Conservation (phyloP, 2,329 filamentous ascomycete species). For the Neofusicoccum sp. region DNA sequence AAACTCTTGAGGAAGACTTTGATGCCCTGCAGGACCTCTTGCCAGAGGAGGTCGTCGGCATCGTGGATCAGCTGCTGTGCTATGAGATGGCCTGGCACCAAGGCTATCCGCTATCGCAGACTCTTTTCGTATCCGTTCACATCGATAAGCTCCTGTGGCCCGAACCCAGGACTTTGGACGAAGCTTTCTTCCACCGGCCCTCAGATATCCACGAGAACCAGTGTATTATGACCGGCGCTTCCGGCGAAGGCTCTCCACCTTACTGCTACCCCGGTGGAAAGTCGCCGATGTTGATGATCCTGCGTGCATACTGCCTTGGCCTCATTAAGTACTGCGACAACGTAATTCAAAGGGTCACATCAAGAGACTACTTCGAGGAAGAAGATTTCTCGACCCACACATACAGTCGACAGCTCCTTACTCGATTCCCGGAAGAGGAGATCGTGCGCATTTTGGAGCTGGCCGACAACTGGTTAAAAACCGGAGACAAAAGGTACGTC, state of each 20-base stretch:
- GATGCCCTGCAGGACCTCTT: slow-evolving; percentile 66
- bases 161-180: slow-evolving; percentile 60
- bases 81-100: slow-evolving; percentile 97
- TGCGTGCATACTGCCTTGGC: slow-evolving; percentile 83
- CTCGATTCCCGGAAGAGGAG: slow-evolving; percentile 57
- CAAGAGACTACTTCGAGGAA: slow-evolving; percentile 94
- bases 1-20: slow-evolving; percentile 81
- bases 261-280: slow-evolving; percentile 41
- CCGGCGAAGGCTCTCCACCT: slow-evolving; percentile 25
- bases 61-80: slow-evolving; percentile 89
- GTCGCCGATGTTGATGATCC: slow-evolving; percentile 52
- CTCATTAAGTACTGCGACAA: slow-evolving; percentile 79
- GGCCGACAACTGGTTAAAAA: slow-evolving; percentile 50
- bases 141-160: slow-evolving; percentile 79
- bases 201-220: slow-evolving; percentile 24
- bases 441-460: slow-evolving; percentile 56
- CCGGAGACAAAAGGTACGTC: background rate
- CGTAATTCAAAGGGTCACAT: slow-evolving; percentile 72
- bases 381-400: slow-evolving; percentile 95
- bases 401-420: slow-evolving; percentile 76
- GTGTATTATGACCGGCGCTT: background rate
- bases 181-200: slow-evolving; percentile 59
- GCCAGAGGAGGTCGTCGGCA: slow-evolving; percentile 80
- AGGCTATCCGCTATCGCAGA: slow-evolving; percentile 93
- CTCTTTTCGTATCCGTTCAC: slow-evolving; percentile 88